A percentile compares a stretch with the other conserved stretches of the same genome.
Evolutionary conservation across 139 green algal species (phyloP).

Genomic region (Coelastrella sp.): DNA sequence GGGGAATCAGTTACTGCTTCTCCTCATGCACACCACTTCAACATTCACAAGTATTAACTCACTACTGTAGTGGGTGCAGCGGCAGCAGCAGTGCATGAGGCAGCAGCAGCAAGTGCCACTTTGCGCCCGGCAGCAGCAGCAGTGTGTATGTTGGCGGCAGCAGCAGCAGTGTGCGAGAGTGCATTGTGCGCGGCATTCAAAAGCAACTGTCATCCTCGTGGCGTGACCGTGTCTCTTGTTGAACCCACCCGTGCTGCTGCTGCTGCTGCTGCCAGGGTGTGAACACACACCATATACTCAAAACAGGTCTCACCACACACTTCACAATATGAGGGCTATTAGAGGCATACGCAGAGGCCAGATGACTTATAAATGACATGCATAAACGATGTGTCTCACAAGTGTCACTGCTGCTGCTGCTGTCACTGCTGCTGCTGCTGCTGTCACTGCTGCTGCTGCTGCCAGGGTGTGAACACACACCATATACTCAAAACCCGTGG

Average conservation of each 20-base stretch:
- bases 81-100: background rate
- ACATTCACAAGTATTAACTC: no score
- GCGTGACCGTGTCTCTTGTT: no score
- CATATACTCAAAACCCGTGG: conserved; percentile 91
- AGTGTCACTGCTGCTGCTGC: background rate
- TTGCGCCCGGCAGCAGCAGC: background rate
- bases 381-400: background rate
- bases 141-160: background rate
- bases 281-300: conserved; percentile 94
- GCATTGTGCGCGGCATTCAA: background rate
- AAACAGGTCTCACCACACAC: no score
- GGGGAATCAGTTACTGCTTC: no score
- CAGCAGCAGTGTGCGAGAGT: background rate
- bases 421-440: no score
- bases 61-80: background rate
- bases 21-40: no score
- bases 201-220: background rate
- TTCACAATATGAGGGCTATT: conserved; percentile 81
- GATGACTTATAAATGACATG: conserved; percentile 15
- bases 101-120: background rate
- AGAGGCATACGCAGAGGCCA: conserved; percentile 37
- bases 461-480: conserved; percentile 87
- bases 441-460: conserved; percentile 25
- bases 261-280: conserved; percentile 59
- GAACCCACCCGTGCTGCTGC: background rate